A percentile compares a stretch with the other conserved stretches of the same genome.
Conservation (phyloP, 768 basidiomycete genomes). For the Trametes meyenii region DNA sequence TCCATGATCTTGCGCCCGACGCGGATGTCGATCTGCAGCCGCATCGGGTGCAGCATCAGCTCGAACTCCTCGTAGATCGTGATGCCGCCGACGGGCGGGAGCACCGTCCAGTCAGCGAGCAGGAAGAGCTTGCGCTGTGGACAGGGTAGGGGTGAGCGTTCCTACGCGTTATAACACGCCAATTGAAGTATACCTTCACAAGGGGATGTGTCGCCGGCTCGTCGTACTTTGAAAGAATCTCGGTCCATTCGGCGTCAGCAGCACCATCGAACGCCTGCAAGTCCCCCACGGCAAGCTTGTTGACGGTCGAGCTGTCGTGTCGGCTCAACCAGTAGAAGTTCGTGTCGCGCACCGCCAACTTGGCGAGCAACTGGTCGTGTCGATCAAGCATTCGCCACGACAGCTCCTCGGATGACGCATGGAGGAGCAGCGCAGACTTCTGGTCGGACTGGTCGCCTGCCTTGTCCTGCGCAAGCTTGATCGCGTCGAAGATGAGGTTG, state of each 20-base stretch:
- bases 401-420: slow-evolving; percentile 82
- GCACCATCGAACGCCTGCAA: slow-evolving; percentile 87
- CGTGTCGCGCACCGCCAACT: slow-evolving; percentile 79
- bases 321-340: slow-evolving; percentile 83
- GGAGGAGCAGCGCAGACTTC: slow-evolving; percentile 79
- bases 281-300: slow-evolving; percentile 73
- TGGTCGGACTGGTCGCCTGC: slow-evolving; percentile 65
- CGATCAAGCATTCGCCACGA: slow-evolving; percentile 91
- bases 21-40: slow-evolving; percentile 82
- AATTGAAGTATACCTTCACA: slow-evolving; percentile 55
- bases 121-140: slow-evolving; percentile 71
- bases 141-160: neutral
- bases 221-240: slow-evolving; percentile 81
- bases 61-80: slow-evolving; percentile 84
- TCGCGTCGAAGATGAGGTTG: slow-evolving; percentile 82
- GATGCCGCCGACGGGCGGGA: slow-evolving; percentile 94
- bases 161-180: slow-evolving; percentile 14
- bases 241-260: slow-evolving; percentile 80
- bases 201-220: slow-evolving; percentile 72
- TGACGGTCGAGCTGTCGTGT: slow-evolving; percentile 86
- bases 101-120: slow-evolving; percentile 75
- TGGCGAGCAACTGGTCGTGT: slow-evolving; percentile 71
- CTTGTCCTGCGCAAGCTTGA: slow-evolving; percentile 81
- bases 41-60: slow-evolving; percentile 81
- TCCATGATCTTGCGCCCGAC: slow-evolving; percentile 83